Base-by-base conservation (phyloP, 2,329 filamentous ascomycete species). In the Fonsecaea pugnacius region DNA sequence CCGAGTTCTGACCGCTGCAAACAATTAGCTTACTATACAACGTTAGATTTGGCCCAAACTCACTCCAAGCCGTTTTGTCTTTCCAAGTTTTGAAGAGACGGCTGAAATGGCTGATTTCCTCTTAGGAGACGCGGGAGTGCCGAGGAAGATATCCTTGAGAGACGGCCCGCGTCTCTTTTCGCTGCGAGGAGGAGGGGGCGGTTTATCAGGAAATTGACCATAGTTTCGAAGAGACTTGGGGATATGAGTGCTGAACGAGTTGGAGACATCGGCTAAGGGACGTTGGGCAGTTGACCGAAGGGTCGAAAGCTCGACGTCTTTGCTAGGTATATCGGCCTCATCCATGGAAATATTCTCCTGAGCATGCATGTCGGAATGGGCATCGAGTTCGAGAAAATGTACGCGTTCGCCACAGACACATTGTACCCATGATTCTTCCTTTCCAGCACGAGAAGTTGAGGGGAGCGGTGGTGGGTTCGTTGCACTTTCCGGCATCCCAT, bases 1-100 rank as follows among this genome's bases (percentile, higher is more conserved):
- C 91, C 91, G 14, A 94, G 79, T 71, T 92, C 88, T 9, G 73
- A 82, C 78, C 64, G 65, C 67, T 82, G 84, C 52, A 21, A 7
- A 51, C 38, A 16, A 51, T 68, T 38, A 68, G 64, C 53, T 35
- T n/a, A 5, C 12, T 33, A 8, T 18, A 35, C n/a, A 55, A 53
- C 6, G 5, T n/a, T 14, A 48, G 36, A 12, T 4, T 32, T 4
- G 12, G 33, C 6, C 36, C 36, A 18, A 12, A 64, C 65, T 53
- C 64, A 66, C 62, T 38, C 68, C 65, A 30, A 69, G 65, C 52
- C 69, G 66, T 51, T 64, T 70, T 51, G 69, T 68, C 65, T 69
- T 70, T 59, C 78, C 63, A 73, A 76, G 14, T 63, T 69, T 69
- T 73, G 75, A 73, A 75, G 46, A 65, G 68, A 55, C 53, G n/a